These are phyloP conservation scores for Spathaspora arborariae DNA, from an alignment of 805 yeast genomes.

Conservation along the genomic window DNA sequence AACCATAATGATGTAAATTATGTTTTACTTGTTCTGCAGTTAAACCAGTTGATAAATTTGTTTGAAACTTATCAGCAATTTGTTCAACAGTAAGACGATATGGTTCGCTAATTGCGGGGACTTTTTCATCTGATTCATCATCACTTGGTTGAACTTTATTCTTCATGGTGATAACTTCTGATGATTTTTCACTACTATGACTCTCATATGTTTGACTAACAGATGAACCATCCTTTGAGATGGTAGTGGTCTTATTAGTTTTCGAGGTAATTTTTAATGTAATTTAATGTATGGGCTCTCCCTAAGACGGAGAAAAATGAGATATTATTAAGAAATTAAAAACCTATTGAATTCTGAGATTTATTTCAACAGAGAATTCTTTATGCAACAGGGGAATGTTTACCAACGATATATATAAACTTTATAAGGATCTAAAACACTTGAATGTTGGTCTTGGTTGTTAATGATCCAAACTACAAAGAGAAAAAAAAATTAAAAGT, in stretches of 20 bases:
- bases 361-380: not conserved
- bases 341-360: not conserved
- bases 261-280: not conserved
- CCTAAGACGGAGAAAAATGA: not conserved
- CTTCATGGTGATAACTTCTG: not conserved
- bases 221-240: slow-evolving; percentile 8
- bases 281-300: not conserved
- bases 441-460: not conserved
- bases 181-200: slow-evolving; percentile 12
- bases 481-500: not conserved
- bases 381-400: not conserved
- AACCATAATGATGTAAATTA: slow-evolving; percentile 42
- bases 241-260: not conserved
- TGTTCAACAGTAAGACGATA: slow-evolving; percentile 14
- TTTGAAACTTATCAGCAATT: slow-evolving; percentile 14
- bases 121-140: not conserved
- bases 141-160: not conserved
- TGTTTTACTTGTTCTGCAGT: slow-evolving; percentile 15
- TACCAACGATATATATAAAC: not conserved
- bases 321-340: not conserved
- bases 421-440: not conserved
- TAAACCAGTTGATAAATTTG: slow-evolving; percentile 17
- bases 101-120: slow-evolving; percentile 8
- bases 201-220: slow-evolving; percentile 8
- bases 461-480: not conserved